These are phyloP conservation scores for Ilex aquifolium DNA, from an alignment of 257 asterid genomes.

Conservation along the genomic window DNA sequence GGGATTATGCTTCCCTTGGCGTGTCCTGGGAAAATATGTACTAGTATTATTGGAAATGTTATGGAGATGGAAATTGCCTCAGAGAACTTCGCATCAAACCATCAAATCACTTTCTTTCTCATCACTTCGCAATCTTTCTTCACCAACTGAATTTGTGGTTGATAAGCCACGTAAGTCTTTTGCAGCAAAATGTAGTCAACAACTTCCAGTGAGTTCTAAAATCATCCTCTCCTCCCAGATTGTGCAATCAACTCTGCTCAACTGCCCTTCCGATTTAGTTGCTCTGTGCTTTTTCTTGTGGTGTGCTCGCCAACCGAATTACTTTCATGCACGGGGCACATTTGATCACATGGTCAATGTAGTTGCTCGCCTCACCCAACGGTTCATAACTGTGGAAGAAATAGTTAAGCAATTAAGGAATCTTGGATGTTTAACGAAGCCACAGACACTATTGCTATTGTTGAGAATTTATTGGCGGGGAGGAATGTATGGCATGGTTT, in stretches of 20 bases:
- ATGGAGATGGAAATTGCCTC: no score
- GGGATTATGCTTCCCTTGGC: no score
- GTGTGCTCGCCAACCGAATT: conserved; percentile 69
- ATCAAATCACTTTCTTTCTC: conserved; percentile 23
- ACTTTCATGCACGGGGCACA: conserved; percentile 51
- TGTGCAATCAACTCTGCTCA: conserved; percentile 42
- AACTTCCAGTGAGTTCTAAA: conserved; percentile 13
- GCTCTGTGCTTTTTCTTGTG: conserved; percentile 58
- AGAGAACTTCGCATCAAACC: conserved; percentile 1
- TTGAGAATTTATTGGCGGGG: conserved; percentile 75
- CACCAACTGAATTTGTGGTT: conserved; percentile 17
- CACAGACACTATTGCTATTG: conserved; percentile 61
- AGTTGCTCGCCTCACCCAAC: conserved; percentile 43
- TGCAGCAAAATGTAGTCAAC: conserved; percentile 13
- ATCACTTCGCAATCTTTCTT: conserved; percentile 24
- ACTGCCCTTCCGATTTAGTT: conserved; percentile 55
- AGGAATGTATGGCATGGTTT: conserved; percentile 48
- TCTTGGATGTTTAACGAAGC: conserved; percentile 47
- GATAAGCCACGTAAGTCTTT: conserved; percentile 9
- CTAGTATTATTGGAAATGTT: no score
- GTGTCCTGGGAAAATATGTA: no score
- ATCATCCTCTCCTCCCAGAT: conserved; percentile 32
- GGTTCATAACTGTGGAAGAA: conserved; percentile 35
- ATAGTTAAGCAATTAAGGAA: conserved; percentile 37
- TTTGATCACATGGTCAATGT: conserved; percentile 54